Base-by-base conservation (phyloP, 176 grass and related monocot species). In the Themeda triandra region DNA sequence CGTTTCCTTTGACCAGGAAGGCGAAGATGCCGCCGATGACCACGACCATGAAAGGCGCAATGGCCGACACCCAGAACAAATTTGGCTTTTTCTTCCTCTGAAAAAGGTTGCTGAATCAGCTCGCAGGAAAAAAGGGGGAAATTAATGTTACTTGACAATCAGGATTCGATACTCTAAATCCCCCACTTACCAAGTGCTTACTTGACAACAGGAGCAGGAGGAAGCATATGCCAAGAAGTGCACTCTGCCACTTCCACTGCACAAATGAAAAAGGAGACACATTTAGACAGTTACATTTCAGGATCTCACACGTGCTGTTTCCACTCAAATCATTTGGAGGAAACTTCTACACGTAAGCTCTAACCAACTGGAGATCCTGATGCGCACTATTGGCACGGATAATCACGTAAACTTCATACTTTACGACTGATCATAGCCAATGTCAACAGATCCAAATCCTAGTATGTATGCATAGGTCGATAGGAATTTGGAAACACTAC, bases 201-300 rank as follows among this genome's bases (percentile, higher is more conserved):
- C 85, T 70, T 21, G 86, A 76, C 30, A 96, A 51, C 89, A 99
- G 69, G 44, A 99, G 84, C 29, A 81, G 5, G 27, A 99, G 79
- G 80, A 99, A 96, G 91, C 87, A 92, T 80, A 88, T 71, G 64
- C 96, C 96, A 32, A 99, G 89, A 71, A 94, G 23, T 63, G 78
- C 79, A 72, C 96, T 99, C 88, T 99, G 58, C 96, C 96, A 99
- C 86, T 69, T 91, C 96, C 93, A 99, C 96, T 99, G 78, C 29
- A 23, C 84, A 83, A 33, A 88, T 63, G 58, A 36, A 66, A 89
- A 19, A 67, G 58, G 14, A 68, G 75, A 60, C 14, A 28, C 4
- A 14, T 37, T 81, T 14, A 62, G 63, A 80, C 2, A 31, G 44
- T 59, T 82, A 41, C 83, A 72, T 69, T 59, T 73, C 73, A 89